Evolutionary conservation across 306 rosid species (phyloP).

Genomic region (Gastrolobium villosum): DNA sequence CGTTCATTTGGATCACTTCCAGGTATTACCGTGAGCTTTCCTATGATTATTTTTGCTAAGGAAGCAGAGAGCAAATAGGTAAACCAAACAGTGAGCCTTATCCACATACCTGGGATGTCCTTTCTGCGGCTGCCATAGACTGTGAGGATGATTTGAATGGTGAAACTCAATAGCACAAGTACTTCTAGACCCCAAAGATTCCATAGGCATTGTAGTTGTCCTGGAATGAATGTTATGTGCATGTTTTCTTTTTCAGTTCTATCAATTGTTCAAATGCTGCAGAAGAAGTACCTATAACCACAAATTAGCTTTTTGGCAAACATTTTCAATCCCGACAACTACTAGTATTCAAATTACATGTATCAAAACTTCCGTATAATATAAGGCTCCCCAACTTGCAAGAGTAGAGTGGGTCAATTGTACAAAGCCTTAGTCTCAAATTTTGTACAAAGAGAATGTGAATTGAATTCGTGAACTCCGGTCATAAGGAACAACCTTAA

Average conservation of each 20-base stretch:
- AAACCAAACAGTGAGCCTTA: slow-evolving; percentile 67
- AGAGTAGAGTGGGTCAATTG: too few relatives aligned
- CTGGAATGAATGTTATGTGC: slow-evolving; percentile 56
- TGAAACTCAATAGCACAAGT: slow-evolving; percentile 60
- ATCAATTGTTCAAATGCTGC: slow-evolving; percentile 42
- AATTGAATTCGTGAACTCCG: too few relatives aligned
- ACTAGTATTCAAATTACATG: background rate
- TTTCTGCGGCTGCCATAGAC: slow-evolving; percentile 68
- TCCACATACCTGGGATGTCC: slow-evolving; percentile 60
- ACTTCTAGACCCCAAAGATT: slow-evolving; percentile 62
- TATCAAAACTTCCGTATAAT: too few relatives aligned
- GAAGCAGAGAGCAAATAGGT: slow-evolving; percentile 63
- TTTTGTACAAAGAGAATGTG: too few relatives aligned
- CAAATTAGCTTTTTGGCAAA: slow-evolving; percentile 20
- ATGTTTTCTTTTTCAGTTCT: slow-evolving; percentile 41
- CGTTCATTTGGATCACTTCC: slow-evolving; percentile 53
- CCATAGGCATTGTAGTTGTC: slow-evolving; percentile 55
- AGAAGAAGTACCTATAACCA: slow-evolving; percentile 14
- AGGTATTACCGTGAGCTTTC: slow-evolving; percentile 69
- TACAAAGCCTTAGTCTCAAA: too few relatives aligned
- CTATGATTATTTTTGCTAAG: slow-evolving; percentile 62
- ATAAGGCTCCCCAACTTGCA: too few relatives aligned
- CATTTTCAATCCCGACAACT: background rate
- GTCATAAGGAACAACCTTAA: too few relatives aligned
- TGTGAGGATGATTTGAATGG: slow-evolving; percentile 62